Base-by-base conservation (phyloP, 768 basidiomycete species). In the Hygrophoropsis aurantiaca region DNA sequence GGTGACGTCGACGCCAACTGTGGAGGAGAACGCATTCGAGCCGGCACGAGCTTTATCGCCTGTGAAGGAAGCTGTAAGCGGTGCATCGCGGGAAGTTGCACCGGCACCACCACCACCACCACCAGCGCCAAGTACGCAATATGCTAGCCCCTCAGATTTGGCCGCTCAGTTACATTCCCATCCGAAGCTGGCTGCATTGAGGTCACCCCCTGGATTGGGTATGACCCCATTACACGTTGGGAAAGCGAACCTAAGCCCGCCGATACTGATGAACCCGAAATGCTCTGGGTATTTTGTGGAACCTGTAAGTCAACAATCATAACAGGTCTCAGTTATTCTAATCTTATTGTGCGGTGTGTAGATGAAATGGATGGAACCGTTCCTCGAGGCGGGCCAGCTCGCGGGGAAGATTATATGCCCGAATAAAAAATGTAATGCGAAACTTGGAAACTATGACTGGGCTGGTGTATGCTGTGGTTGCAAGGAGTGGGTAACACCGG, bases 241-340 rank as follows among this genome's bases (percentile, higher is more conserved):
- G 11, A 54, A 38, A 55, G 50, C 47, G 45, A 46, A 38, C 33
- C 16, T 59, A 38, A 84, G 82, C 46, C 75, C 80, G 2, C 87
- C 88, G 3, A 86, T 89, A 30, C 64, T 94, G 39, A 67, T 76
- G 27, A 90, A 94, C 59, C 73, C 86, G 11, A 85, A 85, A 57
- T 98, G 97, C 66, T 95, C 94, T 1, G 94, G 94, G 7, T 99
- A 99, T 66, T 98, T 97, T 60, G 82, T 97, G 37, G 95, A 98
- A 63, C 93, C 94, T 26, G 92, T 97, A 58, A 56, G 89, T 75
- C 7, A 18, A 18, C 47, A 39, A 27, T 35, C 5, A 11, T n/a
- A 11, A 20, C 10, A 15, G 23, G 37, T n/a, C 10, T 6, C n/a
- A 38, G 40, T 40, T 9, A 30, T 40, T 35, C 5, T 49, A 34